Base-by-base conservation (phyloP, 257 asterid species). In the Coffea canephora region DNA sequence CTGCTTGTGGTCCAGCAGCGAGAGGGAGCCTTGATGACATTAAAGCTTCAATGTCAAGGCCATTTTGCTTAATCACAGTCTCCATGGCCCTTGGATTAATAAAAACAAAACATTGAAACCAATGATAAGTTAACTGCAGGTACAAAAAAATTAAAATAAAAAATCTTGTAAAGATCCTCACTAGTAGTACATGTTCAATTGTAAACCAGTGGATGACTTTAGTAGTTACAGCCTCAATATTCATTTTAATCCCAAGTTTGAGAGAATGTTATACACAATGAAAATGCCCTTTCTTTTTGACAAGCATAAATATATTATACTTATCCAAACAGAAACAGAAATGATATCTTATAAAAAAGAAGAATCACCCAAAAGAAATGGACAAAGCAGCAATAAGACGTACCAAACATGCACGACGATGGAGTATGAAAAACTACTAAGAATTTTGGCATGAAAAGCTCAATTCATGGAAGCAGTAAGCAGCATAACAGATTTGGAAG, bases 31-130 rank as follows among this genome's bases (percentile, higher is more conserved):
- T 97, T 19, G 98, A 88, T 52, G 98, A 87, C 95, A 94, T 87
- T 77, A 96, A 88, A 74, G 94, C 88, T 85, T 94, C 98, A 80
- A 94, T 91, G 77, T 96, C 99, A 79, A 96, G 97, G 86, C 91
- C 93, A 86, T 96, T 90, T 81, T 96, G 97, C 82, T 92, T 94
- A 82, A 96, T 91, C 66, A 96, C 98, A 81, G 99, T 96, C 88
- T 96, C 98, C 99, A 96, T 96, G 64, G 99, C 99, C 96, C 99
- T 96, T 81, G 84, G 82, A 84, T 79, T 57, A 76, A 59, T 3
- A 46, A 14, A 71, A 71, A 61, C 73, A 67, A 27, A 9, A 75
- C 36, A 11, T 19, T 50, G 36, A 77, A 71, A 77, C 73, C 54
- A 81, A 34, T 68, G 15, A 54, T 66, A 31, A 39, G 43, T 50